A percentile compares a stretch with the other conserved stretches of the same genome.
phyloP scores from a whole-genome alignment of 345 rosid species.

The Eucalyptus urophylla region DNA sequence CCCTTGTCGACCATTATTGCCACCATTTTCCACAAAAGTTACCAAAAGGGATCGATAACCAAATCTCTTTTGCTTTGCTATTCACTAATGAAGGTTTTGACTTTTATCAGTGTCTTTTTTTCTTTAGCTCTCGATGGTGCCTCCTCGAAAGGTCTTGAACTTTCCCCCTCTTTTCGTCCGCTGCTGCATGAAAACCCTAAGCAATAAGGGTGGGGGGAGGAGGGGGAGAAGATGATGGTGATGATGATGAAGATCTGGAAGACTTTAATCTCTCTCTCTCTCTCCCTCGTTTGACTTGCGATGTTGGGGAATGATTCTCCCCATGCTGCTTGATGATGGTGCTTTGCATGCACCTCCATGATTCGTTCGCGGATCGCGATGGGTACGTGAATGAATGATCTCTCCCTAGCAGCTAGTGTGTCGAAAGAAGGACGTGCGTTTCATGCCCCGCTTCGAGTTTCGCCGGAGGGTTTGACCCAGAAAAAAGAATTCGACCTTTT shows the following conservation, averaged over 20 bases:
- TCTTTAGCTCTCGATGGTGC: not conserved
- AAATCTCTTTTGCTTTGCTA: not conserved
- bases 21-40: not conserved
- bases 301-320: not conserved
- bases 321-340: not conserved
- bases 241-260: not conserved
- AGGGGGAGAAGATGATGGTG: not conserved
- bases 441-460: not conserved
- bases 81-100: not conserved
- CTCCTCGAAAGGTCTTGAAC: not conserved
- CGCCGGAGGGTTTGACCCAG: not conserved
- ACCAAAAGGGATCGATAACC: not conserved
- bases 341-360: not conserved
- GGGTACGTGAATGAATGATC: not conserved
- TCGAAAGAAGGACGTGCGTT: not conserved
- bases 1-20: not conserved
- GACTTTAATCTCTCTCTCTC: not conserved
- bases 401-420: not conserved
- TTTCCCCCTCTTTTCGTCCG: not conserved
- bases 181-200: not conserved
- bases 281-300: not conserved
- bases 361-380: not conserved
- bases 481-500: not conserved
- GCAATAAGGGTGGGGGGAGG: not conserved
- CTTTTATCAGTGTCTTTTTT: not conserved